These are phyloP conservation scores for Zarea fungicola DNA, from an alignment of 2,329 filamentous ascomycete species.

Conservation along the genomic window DNA sequence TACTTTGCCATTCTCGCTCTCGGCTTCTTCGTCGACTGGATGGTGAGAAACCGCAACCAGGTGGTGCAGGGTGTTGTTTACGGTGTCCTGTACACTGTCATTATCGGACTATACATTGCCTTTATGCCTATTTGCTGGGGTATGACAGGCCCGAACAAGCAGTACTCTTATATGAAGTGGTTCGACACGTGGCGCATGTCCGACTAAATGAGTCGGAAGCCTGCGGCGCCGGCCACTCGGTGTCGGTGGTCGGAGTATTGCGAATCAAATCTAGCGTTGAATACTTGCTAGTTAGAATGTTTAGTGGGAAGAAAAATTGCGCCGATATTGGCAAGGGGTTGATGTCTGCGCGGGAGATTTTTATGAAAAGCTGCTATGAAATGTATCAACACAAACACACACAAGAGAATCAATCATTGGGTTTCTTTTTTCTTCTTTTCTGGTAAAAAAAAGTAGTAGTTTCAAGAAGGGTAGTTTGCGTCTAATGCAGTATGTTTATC, in stretches of 20 bases:
- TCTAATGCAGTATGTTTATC: conserved; percentile 6
- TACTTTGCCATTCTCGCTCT: conserved; percentile 92
- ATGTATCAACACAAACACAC: conserved; percentile 13
- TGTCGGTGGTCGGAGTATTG: neutral
- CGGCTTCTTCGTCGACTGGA: conserved; percentile 86
- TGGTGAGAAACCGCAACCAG: conserved; percentile 61
- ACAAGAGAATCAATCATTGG: conserved; percentile 6
- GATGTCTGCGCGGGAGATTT: no score
- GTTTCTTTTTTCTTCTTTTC: neutral
- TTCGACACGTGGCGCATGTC: conserved; percentile 80
- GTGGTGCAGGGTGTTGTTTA: conserved; percentile 65
- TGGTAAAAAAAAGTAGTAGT: neutral
- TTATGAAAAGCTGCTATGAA: conserved; percentile 12
- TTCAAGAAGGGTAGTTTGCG: neutral
- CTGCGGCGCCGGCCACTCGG: neutral
- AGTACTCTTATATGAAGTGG: conserved; percentile 95
- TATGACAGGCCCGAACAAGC: conserved; percentile 77
- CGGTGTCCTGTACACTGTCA: conserved; percentile 62
- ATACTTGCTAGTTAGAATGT: no score
- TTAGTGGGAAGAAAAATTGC: no score
- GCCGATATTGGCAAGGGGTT: no score
- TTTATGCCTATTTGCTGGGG: conserved; percentile 96
- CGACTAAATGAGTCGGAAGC: conserved; percentile 38
- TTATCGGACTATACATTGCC: conserved; percentile 78
- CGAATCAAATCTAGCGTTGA: neutral